Percentiles rank a stretch among this genome's conserved stretches.
Evolutionary conservation across 2,329 filamentous ascomycete species (phyloP).

Genomic region (Fusarium euwallaceae): DNA sequence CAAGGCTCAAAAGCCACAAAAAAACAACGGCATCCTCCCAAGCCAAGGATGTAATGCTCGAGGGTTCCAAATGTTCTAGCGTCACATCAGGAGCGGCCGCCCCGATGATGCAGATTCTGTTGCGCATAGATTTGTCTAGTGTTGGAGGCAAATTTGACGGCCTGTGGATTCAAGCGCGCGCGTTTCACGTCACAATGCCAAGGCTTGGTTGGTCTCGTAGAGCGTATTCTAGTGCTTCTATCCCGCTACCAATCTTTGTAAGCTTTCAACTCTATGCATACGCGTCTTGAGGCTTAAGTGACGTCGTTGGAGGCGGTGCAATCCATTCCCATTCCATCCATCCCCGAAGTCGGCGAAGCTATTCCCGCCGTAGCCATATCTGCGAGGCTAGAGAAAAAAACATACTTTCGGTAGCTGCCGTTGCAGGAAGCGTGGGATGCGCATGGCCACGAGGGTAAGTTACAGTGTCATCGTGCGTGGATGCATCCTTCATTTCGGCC

Average conservation of each 20-base stretch:
- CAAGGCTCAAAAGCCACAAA: constrained; percentile 5
- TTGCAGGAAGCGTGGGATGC: background rate
- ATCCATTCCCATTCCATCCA: background rate
- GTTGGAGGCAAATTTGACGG: background rate
- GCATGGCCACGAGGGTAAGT: background rate
- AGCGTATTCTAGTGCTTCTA: background rate
- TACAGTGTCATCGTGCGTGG: background rate
- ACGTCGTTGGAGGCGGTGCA: background rate
- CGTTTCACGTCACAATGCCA: constrained; percentile 10
- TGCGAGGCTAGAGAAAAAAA: background rate
- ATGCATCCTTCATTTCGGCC: constrained; percentile 4
- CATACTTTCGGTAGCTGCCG: background rate
- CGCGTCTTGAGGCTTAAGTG: constrained; percentile 3
- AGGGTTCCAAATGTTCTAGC: constrained; percentile 40
- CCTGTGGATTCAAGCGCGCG: constrained; percentile 9
- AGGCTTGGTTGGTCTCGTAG: background rate
- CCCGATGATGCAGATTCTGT: constrained; percentile 28
- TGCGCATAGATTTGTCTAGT: constrained; percentile 3
- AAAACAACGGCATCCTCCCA: background rate
- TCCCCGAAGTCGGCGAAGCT: background rate
- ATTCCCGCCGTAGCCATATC: background rate
- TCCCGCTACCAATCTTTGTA: background rate
- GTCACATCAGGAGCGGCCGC: constrained; percentile 23
- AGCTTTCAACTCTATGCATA: background rate
- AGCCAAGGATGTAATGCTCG: constrained; percentile 20